Evolutionary conservation across 2,329 filamentous ascomycete species (phyloP), one percentile per base, ranked within the genome.

Genomic region (Bimuria novae-zelandiae): DNA sequence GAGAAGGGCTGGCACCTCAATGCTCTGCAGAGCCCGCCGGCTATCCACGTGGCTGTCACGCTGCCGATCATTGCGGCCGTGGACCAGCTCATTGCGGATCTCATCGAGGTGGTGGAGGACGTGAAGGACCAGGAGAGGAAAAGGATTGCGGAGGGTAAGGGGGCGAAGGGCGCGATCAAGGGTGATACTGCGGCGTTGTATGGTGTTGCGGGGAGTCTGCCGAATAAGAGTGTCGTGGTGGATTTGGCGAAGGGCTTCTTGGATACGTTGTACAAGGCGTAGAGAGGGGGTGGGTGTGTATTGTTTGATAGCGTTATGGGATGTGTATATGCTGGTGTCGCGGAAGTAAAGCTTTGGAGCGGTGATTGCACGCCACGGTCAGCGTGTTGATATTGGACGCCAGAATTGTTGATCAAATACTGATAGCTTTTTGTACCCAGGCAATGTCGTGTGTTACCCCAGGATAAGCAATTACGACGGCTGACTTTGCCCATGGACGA

Each of bases 141-240:
- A 59, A 80, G 88, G 45, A 79, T 85, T 37, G 87, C 85, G 1
- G 86, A 90, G 76, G 87, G 88, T 10, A 88, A 86, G 75, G 81
- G 81, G 5, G 77, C 76, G 48, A 81, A 82, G 58, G 80, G 79
- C 5, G 85, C 72, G 3, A 76, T 84, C 21, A 82, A 85, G 63
- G 90, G 90, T 1, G 90, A 96, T 71, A 86, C 90, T 12, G 90
- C 91, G 1, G 92, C 92, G 4, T 77, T 99, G 57, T 99, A 99
- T 75, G 94, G 94, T 49, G 92, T 99, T 52, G 94, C 94, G 0
- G 94, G 94, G 5, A 95, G 90, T 68, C 76, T 99, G 74, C 94
- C 94, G 1, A 95, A 99, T 73, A 97, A 97, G 83, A 91, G 89
- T 62, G 88, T 99, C 29, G 92, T 99, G 27, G 90, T 90, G 60